These are phyloP conservation scores for Eudorina sp. DNA, from an alignment of 139 green algal species.

Conservation along the genomic window DNA sequence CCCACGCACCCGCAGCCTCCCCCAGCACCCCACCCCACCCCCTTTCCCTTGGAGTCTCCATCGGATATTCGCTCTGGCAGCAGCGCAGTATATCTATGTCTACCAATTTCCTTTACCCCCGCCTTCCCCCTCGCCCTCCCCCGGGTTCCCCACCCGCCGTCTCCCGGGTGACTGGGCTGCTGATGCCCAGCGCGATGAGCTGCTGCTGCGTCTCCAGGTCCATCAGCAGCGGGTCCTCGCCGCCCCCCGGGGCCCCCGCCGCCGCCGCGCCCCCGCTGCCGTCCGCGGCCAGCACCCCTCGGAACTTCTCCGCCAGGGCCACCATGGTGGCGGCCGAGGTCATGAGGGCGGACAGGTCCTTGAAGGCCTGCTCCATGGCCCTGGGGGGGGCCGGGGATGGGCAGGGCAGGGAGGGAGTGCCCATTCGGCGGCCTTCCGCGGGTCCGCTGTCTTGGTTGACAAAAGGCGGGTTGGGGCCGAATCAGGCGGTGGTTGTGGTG, in stretches of 20 bases:
- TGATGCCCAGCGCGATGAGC: constrained; percentile 91
- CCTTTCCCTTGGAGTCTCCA: too few species aligned
- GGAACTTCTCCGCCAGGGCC: constrained; percentile 82
- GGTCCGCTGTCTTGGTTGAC: too few species aligned
- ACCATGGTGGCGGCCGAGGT: constrained; percentile 87
- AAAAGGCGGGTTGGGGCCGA: too few species aligned
- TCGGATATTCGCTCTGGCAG: too few species aligned
- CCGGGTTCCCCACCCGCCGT: constrained; percentile 79
- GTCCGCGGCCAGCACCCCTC: constrained; percentile 30
- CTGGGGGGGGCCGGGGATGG: neutral
- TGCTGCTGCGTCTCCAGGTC: constrained; percentile 82
- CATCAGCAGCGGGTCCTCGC: constrained; percentile 63
- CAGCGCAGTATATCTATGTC: too few species aligned
- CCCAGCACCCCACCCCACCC: too few species aligned
- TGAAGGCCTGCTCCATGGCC: constrained; percentile 72
- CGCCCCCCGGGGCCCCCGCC: neutral
- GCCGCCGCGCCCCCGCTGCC: neutral
- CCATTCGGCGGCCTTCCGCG: too few species aligned
- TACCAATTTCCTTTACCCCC: too few species aligned
- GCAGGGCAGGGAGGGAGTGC: neutral
- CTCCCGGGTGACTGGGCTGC: constrained; percentile 90
- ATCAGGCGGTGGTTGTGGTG: too few species aligned
- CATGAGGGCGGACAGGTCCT: constrained; percentile 87
- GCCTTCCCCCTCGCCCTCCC: too few species aligned
- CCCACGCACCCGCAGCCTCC: too few species aligned